Conservation (phyloP, 1,284 basidiomycete species). For the Bondarzewia mesenterica region DNA sequence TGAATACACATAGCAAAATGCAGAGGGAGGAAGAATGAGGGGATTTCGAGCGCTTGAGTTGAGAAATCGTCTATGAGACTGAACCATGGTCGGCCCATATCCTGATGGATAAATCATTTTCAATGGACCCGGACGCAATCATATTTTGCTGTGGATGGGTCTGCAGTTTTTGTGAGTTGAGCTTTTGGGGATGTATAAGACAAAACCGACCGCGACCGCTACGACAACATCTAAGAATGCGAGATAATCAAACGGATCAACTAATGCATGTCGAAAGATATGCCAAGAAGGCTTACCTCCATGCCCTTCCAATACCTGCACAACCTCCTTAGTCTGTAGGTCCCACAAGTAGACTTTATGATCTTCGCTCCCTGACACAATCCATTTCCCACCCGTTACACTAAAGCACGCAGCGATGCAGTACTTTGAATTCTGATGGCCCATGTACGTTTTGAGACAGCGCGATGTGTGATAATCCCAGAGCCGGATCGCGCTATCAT, state of each 20-base stretch:
- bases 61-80: background rate
- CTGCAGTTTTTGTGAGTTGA: slow-evolving; percentile 26
- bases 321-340: slow-evolving; percentile 76
- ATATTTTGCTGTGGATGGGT: slow-evolving; percentile 78
- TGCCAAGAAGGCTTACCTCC: slow-evolving; percentile 39
- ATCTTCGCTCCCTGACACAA: slow-evolving; percentile 90
- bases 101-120: slow-evolving; percentile 69
- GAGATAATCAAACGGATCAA: background rate
- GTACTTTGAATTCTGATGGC: slow-evolving; percentile 74
- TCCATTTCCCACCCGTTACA: slow-evolving; percentile 80
- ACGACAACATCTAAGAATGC: slow-evolving; percentile 56
- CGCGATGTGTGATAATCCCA: slow-evolving; percentile 94
- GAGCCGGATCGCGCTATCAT: slow-evolving; percentile 85
- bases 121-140: slow-evolving; percentile 79
- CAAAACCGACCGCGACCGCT: slow-evolving; percentile 52
- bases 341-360: slow-evolving; percentile 89
- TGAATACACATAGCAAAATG: too few relatives aligned
- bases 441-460: slow-evolving; percentile 86
- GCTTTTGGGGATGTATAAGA: background rate
- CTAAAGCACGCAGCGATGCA: slow-evolving; percentile 77
- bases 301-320: slow-evolving; percentile 75
- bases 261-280: background rate
- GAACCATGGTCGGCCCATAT: slow-evolving; percentile 63
- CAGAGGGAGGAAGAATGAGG: background rate
- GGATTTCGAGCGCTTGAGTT: too few relatives aligned